These are phyloP conservation scores for Cetraspora pellucida DNA, from an alignment of 192 early-diverging fungal genomes.

Conservation along the genomic window DNA sequence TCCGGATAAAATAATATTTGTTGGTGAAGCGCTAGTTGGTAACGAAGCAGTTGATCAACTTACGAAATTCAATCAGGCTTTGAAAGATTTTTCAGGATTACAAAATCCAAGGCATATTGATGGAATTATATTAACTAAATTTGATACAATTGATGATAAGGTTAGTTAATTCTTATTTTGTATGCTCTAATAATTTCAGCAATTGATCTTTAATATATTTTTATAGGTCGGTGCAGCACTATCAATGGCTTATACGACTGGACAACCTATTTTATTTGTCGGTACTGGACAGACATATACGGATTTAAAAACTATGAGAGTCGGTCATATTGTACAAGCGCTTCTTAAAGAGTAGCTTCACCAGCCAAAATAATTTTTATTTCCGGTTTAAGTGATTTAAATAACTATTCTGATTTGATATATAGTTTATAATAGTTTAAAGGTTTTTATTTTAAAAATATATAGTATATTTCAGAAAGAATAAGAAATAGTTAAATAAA, in stretches of 20 bases:
- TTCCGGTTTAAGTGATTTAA: no score
- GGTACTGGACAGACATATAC: conserved; percentile 98
- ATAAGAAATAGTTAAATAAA: no score
- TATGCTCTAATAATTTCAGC: not conserved
- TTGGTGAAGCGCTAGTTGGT: conserved; percentile 95
- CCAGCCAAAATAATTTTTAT: no score
- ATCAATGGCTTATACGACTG: conserved; percentile 95
- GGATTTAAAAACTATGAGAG: conserved; percentile 87
- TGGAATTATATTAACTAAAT: conserved; percentile 94
- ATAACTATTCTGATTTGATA: no score
- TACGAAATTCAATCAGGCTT: conserved; percentile 92
- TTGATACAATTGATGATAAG: conserved; percentile 96
- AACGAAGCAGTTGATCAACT: conserved; percentile 97
- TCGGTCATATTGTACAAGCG: conserved; percentile 70
- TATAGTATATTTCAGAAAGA: no score
- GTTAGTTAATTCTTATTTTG: conserved; percentile 38
- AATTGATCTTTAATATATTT: not conserved
- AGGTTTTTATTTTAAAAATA: no score
- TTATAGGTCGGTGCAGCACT: conserved; percentile 86
- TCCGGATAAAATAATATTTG: conserved; percentile 97
- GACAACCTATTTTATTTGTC: conserved; percentile 94
- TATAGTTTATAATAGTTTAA: no score
- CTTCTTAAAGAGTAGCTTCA: conserved; percentile 58
- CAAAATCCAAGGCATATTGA: conserved; percentile 88
- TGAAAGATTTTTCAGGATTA: conserved; percentile 85